These are phyloP conservation scores for Paramyrothecium roridum DNA, from an alignment of 2,329 filamentous ascomycete species.

Conservation along the genomic window DNA sequence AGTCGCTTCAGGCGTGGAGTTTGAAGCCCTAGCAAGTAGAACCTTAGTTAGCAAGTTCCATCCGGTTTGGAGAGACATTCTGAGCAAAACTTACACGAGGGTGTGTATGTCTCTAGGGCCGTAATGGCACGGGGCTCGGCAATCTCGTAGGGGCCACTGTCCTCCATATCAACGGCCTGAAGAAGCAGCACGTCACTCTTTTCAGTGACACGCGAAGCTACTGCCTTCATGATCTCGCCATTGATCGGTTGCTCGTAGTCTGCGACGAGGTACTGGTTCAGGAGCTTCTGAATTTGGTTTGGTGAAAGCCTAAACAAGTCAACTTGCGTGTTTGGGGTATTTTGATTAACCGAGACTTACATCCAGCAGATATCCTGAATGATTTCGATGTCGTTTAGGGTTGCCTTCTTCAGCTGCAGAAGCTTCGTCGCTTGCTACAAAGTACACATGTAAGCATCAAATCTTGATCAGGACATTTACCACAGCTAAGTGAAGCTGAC, in stretches of 20 bases:
- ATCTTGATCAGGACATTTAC: no score
- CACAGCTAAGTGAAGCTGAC: neutral
- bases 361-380: conserved; percentile 99
- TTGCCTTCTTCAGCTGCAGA: conserved; percentile 97
- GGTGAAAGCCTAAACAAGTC: conserved; percentile 71
- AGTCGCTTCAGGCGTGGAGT: conserved; percentile 91
- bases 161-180: conserved; percentile 96
- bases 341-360: conserved; percentile 52
- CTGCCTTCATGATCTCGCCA: conserved; percentile 99
- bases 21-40: conserved; percentile 70
- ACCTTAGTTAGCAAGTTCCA: neutral
- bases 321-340: neutral
- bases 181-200: conserved; percentile 96
- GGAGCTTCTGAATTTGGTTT: conserved; percentile 97
- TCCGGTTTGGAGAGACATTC: neutral
- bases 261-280: conserved; percentile 97
- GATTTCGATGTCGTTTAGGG: conserved; percentile 97
- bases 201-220: conserved; percentile 93
- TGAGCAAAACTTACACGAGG: conserved; percentile 69
- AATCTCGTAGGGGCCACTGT: conserved; percentile 97
- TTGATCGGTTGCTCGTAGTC: conserved; percentile 99
- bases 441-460: neutral
- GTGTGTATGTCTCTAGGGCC: conserved; percentile 95
- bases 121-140: conserved; percentile 95
- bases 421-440: conserved; percentile 92